Base-by-base conservation (phyloP, 78 protist genomes). In the Dictyostelium brefeldianum region DNA sequence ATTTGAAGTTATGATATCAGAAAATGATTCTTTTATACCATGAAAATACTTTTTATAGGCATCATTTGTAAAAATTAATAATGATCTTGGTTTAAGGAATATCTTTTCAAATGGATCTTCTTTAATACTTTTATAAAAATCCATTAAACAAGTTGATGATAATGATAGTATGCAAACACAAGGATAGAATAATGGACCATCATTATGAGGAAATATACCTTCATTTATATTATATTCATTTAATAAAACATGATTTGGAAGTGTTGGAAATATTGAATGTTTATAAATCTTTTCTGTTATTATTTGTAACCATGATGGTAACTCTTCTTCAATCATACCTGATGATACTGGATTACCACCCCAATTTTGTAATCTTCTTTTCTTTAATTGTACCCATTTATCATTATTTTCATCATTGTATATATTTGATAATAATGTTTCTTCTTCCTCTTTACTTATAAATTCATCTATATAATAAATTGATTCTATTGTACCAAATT, bases 141-240 rank as follows among this genome's bases (percentile, higher is more conserved):
- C 91, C 64, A 83, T 83, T 83, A 83, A 15, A 83, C 91, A 69
- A 25, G 81, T 83, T 27, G 80, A 70, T 22, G 14, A 48, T 53
- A 82, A 51, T 53, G 74, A 53, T 48, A 83, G 43, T 2, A 83
- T 83, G 14, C 80, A 70, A 20, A 83, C 91, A 74, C 64, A 54
- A 9, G 85, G 85, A 64, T 48, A 71, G 31, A 81, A 90, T 0
- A 90, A 43, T 14, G 94, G 94, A 22, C 94, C 94, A 90, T 90
- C 94, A 29, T 53, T 90, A 81, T 90, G 94, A n/a, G 94, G 89
- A 67, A 90, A 50, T 36, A 90, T 90, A 67, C 94, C 94, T 81
- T 81, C 82, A 64, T 79, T 54, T 15, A 69, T 56, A 20, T 25
- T 51, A 14, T 90, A 90, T 36, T 90, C 94, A 51, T 90, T 90